Percentiles rank a stretch among this genome's conserved stretches.
Evolutionary conservation across 1,139 yeast species (phyloP).

Genomic region (Lodderomyces parapsilosis): DNA sequence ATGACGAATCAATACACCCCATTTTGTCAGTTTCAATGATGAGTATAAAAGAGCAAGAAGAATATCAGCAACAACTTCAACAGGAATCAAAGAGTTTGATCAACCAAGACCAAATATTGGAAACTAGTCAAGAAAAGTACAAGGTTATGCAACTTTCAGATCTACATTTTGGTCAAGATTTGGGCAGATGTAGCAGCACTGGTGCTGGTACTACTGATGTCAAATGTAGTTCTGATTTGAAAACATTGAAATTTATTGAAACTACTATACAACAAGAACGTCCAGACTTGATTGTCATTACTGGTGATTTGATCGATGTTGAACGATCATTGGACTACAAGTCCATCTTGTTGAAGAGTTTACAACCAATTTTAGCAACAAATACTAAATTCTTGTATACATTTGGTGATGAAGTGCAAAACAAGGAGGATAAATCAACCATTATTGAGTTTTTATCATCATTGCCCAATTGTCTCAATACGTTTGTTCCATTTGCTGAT

Average conservation of each 20-base stretch:
- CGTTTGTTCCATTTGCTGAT: conserved; percentile 11
- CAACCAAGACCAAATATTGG: not conserved
- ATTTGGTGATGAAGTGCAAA: conserved; percentile 41
- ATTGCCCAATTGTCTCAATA: conserved; percentile 40
- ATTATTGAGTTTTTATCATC: conserved; percentile 25
- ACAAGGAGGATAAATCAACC: conserved; percentile 14
- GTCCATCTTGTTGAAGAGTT: conserved; percentile 35
- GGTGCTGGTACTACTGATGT: not conserved
- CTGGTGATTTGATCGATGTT: conserved; percentile 40
- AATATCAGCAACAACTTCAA: not conserved
- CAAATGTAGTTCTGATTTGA: conserved; percentile 27
- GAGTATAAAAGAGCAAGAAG: conserved; percentile 4
- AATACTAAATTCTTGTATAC: conserved; percentile 36
- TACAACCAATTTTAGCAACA: conserved; percentile 32
- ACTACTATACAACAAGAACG: conserved; percentile 26
- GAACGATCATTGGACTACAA: conserved; percentile 24
- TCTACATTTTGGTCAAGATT: conserved; percentile 37
- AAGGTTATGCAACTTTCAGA: conserved; percentile 42
- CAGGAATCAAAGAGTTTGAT: not conserved
- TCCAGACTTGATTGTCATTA: conserved; percentile 39
- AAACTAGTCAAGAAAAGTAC: conserved; percentile 16
- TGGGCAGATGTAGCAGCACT: conserved; percentile 28
- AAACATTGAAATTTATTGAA: conserved; percentile 30
- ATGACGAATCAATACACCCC: conserved; percentile 12
- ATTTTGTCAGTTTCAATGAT: conserved; percentile 14